Base-by-base conservation (phyloP, 257 asterid genomes). In the Leptodermis oblonga region DNA sequence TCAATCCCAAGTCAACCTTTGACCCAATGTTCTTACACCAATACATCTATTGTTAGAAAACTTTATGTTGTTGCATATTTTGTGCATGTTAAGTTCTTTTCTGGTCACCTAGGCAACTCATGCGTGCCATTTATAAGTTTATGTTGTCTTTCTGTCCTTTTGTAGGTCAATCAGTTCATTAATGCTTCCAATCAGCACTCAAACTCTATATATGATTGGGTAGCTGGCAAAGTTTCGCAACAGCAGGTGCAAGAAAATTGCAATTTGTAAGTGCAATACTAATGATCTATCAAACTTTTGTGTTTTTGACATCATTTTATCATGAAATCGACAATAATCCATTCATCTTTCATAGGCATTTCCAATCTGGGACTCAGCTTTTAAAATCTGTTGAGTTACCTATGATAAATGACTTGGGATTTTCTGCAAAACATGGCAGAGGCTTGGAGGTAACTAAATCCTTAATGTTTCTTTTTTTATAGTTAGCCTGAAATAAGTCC, bases 361-460 rank as follows among this genome's bases (percentile, higher is more conserved):
- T 43, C 1, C 55, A 68, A 4, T 83, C 87, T 5, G 83, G 80
- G 42, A 42, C 63, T 53, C 81, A 82, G 53, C 78, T 85, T 1
- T 70, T 60, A 2, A 76, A 55, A 54, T 77, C 62, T 65, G 55
- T 81, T 77, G 84, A 89, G 41, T n/a, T 81, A 70, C 89, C 88
- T 3, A 64, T 82, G 31, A 78, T 87, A 79, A 81, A 84, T 78
- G 87, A 74, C 75, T 81, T 89, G 78, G 95, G 95, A 76, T 86
- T 84, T 70, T 83, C 90, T 34, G 84, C 83, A 67, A 78, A 70
- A 75, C 85, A 79, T 67, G 68, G 84, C 53, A 70, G 96, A 82
- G 81, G 82, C 78, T 73, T 85, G 71, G 92, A 85, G 96, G 96
- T 89, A 76, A 41, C 14, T 28, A 5, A 4, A 39, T 39, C 4